These are phyloP conservation scores for Macrocybe gigantea DNA, from an alignment of 768 basidiomycete genomes.

Conservation along the genomic window DNA sequence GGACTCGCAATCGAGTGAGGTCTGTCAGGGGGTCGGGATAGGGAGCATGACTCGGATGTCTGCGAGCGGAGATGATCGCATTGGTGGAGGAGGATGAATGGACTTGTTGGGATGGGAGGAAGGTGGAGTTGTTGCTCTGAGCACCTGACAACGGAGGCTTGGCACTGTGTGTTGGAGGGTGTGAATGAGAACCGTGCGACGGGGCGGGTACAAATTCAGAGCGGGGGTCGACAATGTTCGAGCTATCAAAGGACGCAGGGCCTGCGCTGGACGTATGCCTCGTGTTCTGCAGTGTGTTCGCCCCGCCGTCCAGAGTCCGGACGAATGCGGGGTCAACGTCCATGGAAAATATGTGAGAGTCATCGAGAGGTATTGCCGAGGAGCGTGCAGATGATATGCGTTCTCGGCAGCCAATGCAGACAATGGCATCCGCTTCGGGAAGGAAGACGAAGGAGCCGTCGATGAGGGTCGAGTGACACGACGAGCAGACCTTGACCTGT, in stretches of 20 bases:
- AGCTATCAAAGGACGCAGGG: conserved; percentile 22
- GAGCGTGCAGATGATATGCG: conserved; percentile 22
- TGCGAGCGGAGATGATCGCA: conserved; percentile 11
- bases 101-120: conserved; percentile 8
- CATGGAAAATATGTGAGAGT: conserved; percentile 10
- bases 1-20: conserved; percentile 72
- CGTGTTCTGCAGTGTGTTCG: conserved; percentile 20
- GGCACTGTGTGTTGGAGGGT: conserved; percentile 14
- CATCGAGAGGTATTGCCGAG: conserved; percentile 8
- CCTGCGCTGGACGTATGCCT: conserved; percentile 16
- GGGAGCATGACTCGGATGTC: conserved; percentile 11
- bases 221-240: conserved; percentile 25
- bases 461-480: conserved; percentile 35
- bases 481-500: conserved; percentile 39
- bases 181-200: conserved; percentile 12
- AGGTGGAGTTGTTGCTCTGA: conserved; percentile 15
- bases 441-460: conserved; percentile 23
- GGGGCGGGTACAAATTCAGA: conserved; percentile 4
- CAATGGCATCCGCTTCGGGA: conserved; percentile 25
- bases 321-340: conserved; percentile 22
- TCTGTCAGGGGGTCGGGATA: conserved; percentile 56
- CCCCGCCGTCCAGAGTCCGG: conserved; percentile 18
- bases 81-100: conserved; percentile 9
- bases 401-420: conserved; percentile 46
- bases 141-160: conserved; percentile 18